phyloP scores from a whole-genome alignment of 2,329 filamentous ascomycete genomes.

The Colletotrichum sp. region DNA sequence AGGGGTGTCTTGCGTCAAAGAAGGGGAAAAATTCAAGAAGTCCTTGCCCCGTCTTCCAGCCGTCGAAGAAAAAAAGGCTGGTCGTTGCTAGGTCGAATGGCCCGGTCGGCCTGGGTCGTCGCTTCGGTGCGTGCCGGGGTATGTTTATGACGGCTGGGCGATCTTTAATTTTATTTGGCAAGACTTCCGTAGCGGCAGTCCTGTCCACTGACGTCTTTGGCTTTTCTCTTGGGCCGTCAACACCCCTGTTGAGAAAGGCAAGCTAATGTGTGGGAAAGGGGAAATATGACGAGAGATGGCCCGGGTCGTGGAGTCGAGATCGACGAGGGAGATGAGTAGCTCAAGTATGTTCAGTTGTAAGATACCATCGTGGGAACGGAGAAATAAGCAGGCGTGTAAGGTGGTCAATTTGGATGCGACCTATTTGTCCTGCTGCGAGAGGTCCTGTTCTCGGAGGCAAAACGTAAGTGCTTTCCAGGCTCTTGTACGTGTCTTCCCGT shows the following conservation, averaged over 20 bases:
- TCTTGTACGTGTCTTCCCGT: conserved; percentile 9
- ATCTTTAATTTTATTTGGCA: conserved; percentile 6
- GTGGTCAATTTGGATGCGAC: not conserved
- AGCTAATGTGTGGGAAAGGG: not conserved
- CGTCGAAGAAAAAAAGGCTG: not conserved
- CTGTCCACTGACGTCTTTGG: not conserved
- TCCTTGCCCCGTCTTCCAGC: not conserved
- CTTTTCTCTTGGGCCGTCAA: not conserved
- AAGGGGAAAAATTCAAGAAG: not conserved
- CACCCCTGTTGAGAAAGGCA: not conserved
- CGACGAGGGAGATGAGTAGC: not conserved
- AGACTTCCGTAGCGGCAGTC: conserved; percentile 5
- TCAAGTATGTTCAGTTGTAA: not conserved
- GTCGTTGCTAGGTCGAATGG: not conserved
- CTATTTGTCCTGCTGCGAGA: not conserved
- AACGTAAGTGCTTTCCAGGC: not conserved
- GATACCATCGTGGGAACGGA: not conserved
- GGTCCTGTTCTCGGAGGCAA: not conserved
- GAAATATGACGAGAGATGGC: not conserved
- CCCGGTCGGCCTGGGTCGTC: not conserved
- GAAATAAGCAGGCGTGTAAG: not conserved
- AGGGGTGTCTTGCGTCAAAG: not conserved
- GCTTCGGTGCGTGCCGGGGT: not conserved
- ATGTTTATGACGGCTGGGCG: conserved; percentile 13
- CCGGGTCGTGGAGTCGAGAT: not conserved